A percentile compares a stretch with the other conserved stretches of the same genome.
Conservation (phyloP, 192 early-diverging fungal genomes). For the Helicostylum pulchrum region DNA sequence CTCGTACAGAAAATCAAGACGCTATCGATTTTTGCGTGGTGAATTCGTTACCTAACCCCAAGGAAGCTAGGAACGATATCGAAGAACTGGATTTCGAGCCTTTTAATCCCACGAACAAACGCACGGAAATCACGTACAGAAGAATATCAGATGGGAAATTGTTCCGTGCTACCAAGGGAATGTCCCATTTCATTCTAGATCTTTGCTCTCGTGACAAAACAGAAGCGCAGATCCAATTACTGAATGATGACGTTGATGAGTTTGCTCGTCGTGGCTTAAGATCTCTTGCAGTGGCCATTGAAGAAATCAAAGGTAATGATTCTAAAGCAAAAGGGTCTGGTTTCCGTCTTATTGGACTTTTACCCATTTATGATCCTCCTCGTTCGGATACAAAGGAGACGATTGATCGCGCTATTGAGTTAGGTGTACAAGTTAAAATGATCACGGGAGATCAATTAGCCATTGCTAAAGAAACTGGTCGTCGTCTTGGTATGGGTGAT, state of each 20-base stretch:
- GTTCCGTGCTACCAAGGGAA: constrained; percentile 71
- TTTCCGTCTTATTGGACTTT: constrained; percentile 66
- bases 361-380: constrained; percentile 76
- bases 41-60: constrained; percentile 57
- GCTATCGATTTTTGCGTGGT: constrained; percentile 78
- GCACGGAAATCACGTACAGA: constrained; percentile 68
- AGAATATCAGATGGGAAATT: constrained; percentile 58
- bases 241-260: constrained; percentile 60
- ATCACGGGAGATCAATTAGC: constrained; percentile 91
- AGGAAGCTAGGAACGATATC: constrained; percentile 59
- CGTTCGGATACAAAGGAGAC: constrained; percentile 80
- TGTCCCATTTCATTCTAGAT: constrained; percentile 71
- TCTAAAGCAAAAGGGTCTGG: constrained; percentile 60
- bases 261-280: constrained; percentile 68
- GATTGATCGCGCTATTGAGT: constrained; percentile 67
- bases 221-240: constrained; percentile 45
- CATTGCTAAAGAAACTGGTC: constrained; percentile 82
- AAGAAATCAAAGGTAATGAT: constrained; percentile 54
- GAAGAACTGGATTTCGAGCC: constrained; percentile 66
- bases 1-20: constrained; percentile 74
- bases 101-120: constrained; percentile 77
- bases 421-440: constrained; percentile 89
- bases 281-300: constrained; percentile 67
- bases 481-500: constrained; percentile 66
- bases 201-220: constrained; percentile 70